Evolutionary conservation across 768 basidiomycete genomes (phyloP), one percentile per base, ranked within the genome.

Genomic region (Tylopilus vinaceipallidus): DNA sequence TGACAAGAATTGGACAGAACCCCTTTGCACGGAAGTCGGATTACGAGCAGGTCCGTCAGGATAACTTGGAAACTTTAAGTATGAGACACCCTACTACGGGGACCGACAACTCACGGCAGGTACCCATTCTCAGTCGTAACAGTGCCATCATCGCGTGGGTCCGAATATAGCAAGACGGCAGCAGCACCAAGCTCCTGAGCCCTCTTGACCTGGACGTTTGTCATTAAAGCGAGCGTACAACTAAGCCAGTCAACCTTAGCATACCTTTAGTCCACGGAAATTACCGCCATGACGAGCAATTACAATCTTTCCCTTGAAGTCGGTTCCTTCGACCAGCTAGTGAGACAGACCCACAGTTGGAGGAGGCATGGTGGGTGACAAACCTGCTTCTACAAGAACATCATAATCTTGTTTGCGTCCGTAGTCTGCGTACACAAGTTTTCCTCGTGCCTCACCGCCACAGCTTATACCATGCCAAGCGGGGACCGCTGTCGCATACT

Each of bases 241-340:
- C n/a, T n/a, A n/a, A n/a, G n/a, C n/a, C n/a, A n/a, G n/a, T n/a
- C n/a, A n/a, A n/a, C n/a, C n/a, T n/a, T n/a, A n/a, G n/a, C n/a
- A n/a, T n/a, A 87, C 86, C 79, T 95, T 98, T 12, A 98, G 73
- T n/a, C 95, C 95, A 59, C 95, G 84, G 73, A 91, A 93, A 52
- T 81, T 77, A 5, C 68, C 71, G 2, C 86, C 89, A 63, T 94
- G 91, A 36, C 91, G 84, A 23, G 80, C 77, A 34, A 98, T 72
- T 19, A 87, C 86, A 47, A 97, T 83, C 57, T 86, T 87, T 32
- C 84, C 91, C 0, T 77, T 84, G 47, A 95, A 72, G 60, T 93
- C 75, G 17, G 68, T 76, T 17, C 85, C 88, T 77, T 53, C 12
- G 40, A 45, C 26, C 26, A 43, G 26, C 17, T n/a, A 6, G 16